Percentiles rank a stretch among this genome's conserved stretches.
These are phyloP conservation scores for Copromyces sp. DNA, from an alignment of 495 filamentous ascomycete species.

Conservation along the genomic window DNA sequence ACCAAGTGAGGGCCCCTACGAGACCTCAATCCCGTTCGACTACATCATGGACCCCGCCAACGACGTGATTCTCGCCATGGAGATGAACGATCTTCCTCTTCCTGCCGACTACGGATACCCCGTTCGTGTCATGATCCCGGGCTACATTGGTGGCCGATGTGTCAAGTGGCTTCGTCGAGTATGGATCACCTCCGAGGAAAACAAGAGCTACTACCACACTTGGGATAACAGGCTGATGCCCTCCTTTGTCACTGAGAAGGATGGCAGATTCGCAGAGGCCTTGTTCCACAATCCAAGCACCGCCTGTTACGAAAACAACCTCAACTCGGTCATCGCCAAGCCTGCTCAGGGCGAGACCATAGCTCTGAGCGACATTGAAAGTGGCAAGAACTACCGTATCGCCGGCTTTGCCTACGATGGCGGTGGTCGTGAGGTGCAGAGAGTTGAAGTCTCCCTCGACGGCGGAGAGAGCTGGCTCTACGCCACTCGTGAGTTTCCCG, in stretches of 20 bases:
- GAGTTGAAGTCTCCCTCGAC: constrained; percentile 8
- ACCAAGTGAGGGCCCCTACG: constrained; percentile 5
- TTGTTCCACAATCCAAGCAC: constrained; percentile 8
- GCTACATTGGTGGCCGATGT: constrained; percentile 6
- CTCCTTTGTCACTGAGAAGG: constrained; percentile 1
- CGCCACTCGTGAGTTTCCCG: constrained; percentile 1
- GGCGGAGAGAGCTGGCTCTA: constrained; percentile 1
- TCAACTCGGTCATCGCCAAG: constrained; percentile 4
- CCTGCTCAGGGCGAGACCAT: constrained; percentile 5
- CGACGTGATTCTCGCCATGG: constrained; percentile 7
- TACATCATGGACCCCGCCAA: constrained; percentile 2
- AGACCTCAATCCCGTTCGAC: constrained; percentile 7
- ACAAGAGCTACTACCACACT: constrained; percentile 8
- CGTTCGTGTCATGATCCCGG: constrained; percentile 9
- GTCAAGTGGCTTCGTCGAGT: constrained; percentile 13
- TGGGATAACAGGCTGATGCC: constrained; percentile 10
- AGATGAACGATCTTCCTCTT: constrained; percentile 13
- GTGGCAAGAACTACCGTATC: neutral
- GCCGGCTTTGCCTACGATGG: constrained; percentile 8
- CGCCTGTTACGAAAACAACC: constrained; percentile 1
- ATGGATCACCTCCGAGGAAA: constrained; percentile 5
- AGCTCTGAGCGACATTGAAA: neutral
- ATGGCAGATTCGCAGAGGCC: constrained; percentile 1
- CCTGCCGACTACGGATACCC: constrained; percentile 14
- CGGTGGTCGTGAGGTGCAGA: constrained; percentile 7